phyloP scores from a whole-genome alignment of 1,284 basidiomycete genomes.

The Schizophyllum commune region DNA sequence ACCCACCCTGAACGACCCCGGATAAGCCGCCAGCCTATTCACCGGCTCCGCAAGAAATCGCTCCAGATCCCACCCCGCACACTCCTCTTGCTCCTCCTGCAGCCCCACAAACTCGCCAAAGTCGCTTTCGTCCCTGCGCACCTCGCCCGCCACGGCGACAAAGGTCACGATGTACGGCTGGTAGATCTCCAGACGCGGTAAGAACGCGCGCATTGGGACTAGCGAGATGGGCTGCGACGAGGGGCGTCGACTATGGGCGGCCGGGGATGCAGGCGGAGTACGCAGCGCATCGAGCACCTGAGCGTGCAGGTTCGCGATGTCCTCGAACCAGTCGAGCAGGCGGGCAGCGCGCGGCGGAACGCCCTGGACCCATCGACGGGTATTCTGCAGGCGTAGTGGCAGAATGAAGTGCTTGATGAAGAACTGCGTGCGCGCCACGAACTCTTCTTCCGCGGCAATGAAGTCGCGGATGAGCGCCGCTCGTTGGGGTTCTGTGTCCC shows the following conservation, averaged over 20 bases:
- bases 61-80: constrained; percentile 56
- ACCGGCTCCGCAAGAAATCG: constrained; percentile 71
- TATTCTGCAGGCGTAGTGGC: constrained; percentile 66
- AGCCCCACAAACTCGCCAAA: constrained; percentile 82
- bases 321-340: constrained; percentile 80
- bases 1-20: constrained; percentile 67
- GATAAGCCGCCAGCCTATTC: constrained; percentile 65
- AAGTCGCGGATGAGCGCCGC: constrained; percentile 67
- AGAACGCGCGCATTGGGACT: constrained; percentile 32
- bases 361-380: constrained; percentile 68
- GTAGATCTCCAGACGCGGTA: constrained; percentile 69
- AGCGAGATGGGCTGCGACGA: not conserved
- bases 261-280: constrained; percentile 25
- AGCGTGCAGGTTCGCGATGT: constrained; percentile 70
- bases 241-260: too few species aligned
- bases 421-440: constrained; percentile 56
- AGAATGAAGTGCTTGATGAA: constrained; percentile 65
- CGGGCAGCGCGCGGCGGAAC: constrained; percentile 61
- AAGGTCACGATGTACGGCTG: constrained; percentile 79
- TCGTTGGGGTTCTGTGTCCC: constrained; percentile 45
- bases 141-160: constrained; percentile 47
- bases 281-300: constrained; percentile 50
- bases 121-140: constrained; percentile 52
- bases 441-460: constrained; percentile 58
- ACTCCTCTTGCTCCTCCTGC: constrained; percentile 50